Evolutionary conservation across 164 flowering plant genomes (phyloP).

Genomic region (Warburgia ugandensis): DNA sequence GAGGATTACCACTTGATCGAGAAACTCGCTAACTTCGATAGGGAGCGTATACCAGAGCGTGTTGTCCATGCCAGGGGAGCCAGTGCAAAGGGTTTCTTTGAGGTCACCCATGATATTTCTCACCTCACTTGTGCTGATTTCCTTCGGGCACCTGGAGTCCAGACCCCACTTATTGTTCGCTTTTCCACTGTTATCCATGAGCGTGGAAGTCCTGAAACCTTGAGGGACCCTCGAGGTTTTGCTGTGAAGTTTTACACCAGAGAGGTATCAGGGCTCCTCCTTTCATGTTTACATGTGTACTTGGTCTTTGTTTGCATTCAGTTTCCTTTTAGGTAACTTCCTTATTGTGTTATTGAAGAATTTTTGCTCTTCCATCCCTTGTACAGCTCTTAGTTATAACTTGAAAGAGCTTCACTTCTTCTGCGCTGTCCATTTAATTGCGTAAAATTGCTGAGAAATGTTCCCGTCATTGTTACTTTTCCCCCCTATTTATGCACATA

Average conservation of each 20-base stretch:
- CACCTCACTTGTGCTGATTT: conserved; percentile 93
- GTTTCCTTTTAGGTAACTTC: neutral
- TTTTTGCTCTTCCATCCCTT: neutral
- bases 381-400: neutral
- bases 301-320: neutral
- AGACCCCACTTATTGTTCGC: conserved; percentile 88
- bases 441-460: too few species aligned
- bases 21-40: conserved; percentile 83
- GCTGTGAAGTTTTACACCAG: conserved; percentile 88
- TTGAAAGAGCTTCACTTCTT: too few species aligned
- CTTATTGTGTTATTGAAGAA: too few species aligned
- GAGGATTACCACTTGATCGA: conserved; percentile 97
- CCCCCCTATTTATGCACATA: too few species aligned
- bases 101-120: conserved; percentile 90
- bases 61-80: conserved; percentile 99
- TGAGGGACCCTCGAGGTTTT: conserved; percentile 90
- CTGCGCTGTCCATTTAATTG: too few species aligned
- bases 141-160: conserved; percentile 97
- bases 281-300: neutral
- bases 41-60: conserved; percentile 97
- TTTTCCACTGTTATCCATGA: conserved; percentile 94
- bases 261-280: conserved; percentile 45
- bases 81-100: conserved; percentile 98
- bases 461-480: too few species aligned
- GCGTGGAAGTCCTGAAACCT: conserved; percentile 98